Percentiles rank a stretch among this genome's conserved stretches.
Evolutionary conservation across 495 filamentous ascomycete species (phyloP).

Genomic region (Amorphotheca resinae): DNA sequence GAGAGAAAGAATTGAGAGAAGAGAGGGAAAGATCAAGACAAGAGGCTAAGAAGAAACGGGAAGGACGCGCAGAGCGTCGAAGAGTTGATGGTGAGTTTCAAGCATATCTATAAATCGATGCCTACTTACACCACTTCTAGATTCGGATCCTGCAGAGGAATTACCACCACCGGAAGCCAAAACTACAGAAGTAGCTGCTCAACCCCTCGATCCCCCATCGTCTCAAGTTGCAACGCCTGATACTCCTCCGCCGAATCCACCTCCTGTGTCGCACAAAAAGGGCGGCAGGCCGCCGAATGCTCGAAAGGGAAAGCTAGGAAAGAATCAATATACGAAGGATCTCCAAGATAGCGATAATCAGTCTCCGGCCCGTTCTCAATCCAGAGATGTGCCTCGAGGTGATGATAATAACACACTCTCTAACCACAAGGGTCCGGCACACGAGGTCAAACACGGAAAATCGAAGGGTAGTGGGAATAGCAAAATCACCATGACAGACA

Average conservation of each 20-base stretch:
- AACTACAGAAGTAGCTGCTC: slow-evolving; percentile 15
- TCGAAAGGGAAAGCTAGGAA: slow-evolving; percentile 55
- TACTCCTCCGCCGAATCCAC: slow-evolving; percentile 24
- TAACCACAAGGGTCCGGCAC: slow-evolving; percentile 18
- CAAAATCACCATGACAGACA: slow-evolving; percentile 79
- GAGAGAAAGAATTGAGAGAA: slow-evolving; percentile 62
- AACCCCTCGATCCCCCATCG: slow-evolving; percentile 15
- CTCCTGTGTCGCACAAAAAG: slow-evolving; percentile 35
- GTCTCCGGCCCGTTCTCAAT: slow-evolving; percentile 52
- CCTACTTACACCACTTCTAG: slow-evolving; percentile 27
- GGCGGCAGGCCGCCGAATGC: slow-evolving; percentile 51
- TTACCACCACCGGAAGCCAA: slow-evolving; percentile 31
- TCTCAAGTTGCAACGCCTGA: slow-evolving; percentile 29
- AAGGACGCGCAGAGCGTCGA: slow-evolving; percentile 58
- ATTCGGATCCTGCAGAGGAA: slow-evolving; percentile 47
- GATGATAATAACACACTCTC: slow-evolving; percentile 13
- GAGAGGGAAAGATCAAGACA: slow-evolving; percentile 54
- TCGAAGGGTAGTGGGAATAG: slow-evolving; percentile 32
- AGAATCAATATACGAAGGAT: slow-evolving; percentile 78
- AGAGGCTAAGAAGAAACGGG: slow-evolving; percentile 62
- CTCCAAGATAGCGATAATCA: slow-evolving; percentile 40
- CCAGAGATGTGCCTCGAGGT: slow-evolving; percentile 39
- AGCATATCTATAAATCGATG: slow-evolving; percentile 10
- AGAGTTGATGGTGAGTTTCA: slow-evolving; percentile 57
- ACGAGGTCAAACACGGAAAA: slow-evolving; percentile 22